Base-by-base conservation (phyloP, 1,284 basidiomycete species). In the Rhodotorula sp. region DNA sequence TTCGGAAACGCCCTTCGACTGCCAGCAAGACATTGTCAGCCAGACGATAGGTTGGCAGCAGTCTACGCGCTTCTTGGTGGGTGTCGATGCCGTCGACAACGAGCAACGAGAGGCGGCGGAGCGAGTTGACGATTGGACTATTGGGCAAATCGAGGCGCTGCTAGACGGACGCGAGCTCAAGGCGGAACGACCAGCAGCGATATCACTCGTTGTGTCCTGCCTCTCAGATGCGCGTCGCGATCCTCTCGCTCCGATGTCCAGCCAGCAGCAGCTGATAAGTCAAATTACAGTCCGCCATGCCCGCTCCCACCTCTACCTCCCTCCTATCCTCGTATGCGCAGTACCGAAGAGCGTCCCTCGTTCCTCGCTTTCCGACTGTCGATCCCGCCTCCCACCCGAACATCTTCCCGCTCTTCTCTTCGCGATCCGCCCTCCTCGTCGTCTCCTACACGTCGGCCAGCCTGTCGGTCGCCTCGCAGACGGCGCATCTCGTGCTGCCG, bases 381-480 rank as follows among this genome's bases (percentile, higher is more conserved):
- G 84, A 89, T 1, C 53, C 80, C 6, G 65, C 79, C 2, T 82
- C 84, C 2, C 83, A 87, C 70, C 81, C 83, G 0, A 79, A 79
- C 47, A 85, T 93, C 56, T 93, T 95, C 78, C 90, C 93, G 3
- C 83, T 94, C 8, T 87, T 91, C 79, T 86, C 58, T 13, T 55
- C 91, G 0, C 79, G 84, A 34, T 83, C 88, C 18, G 80, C 93
- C 48, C 89, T 94, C 77, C 73, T 94, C 56, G 74, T 90, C 57
- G 72, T 94, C 48, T 87, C 86, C 76, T 94, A 91, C 46, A 5
- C 58, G 22, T 60, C 64, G 4, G 7, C 53, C 7, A 37, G 52
- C 24, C 44, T 62, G 11, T 37, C n/a, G 7, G 18, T 61, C 13
- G 20, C n/a, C 9, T 18, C 18, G 40, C 30, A 20, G 3, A 48